Conservation (phyloP, 768 basidiomycete genomes). For the Asterophora parasitica region DNA sequence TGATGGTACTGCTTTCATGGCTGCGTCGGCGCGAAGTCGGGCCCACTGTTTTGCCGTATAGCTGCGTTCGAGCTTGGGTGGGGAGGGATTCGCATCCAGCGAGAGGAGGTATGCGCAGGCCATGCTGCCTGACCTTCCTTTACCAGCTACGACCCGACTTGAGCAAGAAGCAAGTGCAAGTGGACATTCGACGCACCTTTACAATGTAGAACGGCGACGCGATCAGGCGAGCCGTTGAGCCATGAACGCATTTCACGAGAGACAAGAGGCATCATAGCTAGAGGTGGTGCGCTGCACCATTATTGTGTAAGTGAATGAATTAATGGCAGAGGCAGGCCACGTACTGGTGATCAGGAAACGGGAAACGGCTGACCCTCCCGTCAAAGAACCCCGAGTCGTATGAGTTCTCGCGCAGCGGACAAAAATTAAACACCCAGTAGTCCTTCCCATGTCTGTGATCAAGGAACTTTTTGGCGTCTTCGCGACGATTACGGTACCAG, state of each 20-base stretch:
- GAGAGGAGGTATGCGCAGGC: conserved; percentile 80
- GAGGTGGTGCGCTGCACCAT: conserved; percentile 43
- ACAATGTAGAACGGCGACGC: conserved; percentile 81
- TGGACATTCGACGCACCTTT: conserved; percentile 49
- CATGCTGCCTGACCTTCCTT: conserved; percentile 83
- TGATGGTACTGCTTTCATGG: conserved; percentile 44
- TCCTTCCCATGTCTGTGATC: conserved; percentile 68
- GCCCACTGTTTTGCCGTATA: conserved; percentile 45
- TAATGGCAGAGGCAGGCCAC: conserved; percentile 21
- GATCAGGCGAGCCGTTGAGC: conserved; percentile 58
- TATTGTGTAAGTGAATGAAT: background rate
- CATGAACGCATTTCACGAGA: conserved; percentile 72
- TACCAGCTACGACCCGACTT: conserved; percentile 48
- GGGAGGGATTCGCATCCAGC: conserved; percentile 39
- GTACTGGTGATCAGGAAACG: conserved; percentile 89
- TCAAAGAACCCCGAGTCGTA: conserved; percentile 68
- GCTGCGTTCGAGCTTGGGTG: conserved; percentile 44
- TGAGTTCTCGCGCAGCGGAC: conserved; percentile 74
- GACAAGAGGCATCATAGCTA: conserved; percentile 67
- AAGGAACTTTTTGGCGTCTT: conserved; percentile 73
- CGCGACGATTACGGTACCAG: conserved; percentile 72
- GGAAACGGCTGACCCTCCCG: conserved; percentile 75
- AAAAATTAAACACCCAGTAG: conserved; percentile 89
- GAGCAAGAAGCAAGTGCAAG: background rate
- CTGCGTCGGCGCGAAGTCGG: conserved; percentile 40